These are phyloP conservation scores for Saccharomycopsis fibuligera DNA, from an alignment of 805 yeast species.

Conservation along the genomic window DNA sequence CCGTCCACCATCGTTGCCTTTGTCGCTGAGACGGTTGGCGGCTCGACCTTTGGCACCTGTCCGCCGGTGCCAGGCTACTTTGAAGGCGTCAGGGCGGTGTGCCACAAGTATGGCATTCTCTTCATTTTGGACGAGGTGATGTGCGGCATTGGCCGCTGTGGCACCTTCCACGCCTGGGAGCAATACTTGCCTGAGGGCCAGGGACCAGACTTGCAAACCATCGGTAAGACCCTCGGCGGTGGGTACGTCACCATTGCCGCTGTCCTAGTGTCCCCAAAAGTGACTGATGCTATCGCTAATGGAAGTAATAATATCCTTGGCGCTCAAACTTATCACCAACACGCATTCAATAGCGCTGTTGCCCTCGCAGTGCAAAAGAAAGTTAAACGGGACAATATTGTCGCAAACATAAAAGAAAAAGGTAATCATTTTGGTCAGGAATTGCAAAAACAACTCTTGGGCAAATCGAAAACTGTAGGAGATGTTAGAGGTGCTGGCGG, in stretches of 20 bases:
- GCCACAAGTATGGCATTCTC: slow-evolving; percentile 46
- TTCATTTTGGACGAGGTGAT: slow-evolving; percentile 50
- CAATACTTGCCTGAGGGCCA: slow-evolving; percentile 33
- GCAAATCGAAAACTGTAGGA: slow-evolving; percentile 38
- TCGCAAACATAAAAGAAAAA: slow-evolving; percentile 37
- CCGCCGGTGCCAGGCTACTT: slow-evolving; percentile 42
- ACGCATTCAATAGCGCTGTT: slow-evolving; percentile 41
- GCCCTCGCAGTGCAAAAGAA: slow-evolving; percentile 42
- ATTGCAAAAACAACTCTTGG: slow-evolving; percentile 30
- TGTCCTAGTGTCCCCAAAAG: slow-evolving; percentile 35
- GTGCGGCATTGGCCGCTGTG: slow-evolving; percentile 53
- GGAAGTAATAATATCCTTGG: slow-evolving; percentile 39
- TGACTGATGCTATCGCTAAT: slow-evolving; percentile 31
- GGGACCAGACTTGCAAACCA: slow-evolving; percentile 42
- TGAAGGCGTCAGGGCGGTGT: slow-evolving; percentile 39
- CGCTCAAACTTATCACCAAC: slow-evolving; percentile 48
- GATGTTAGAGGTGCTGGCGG: slow-evolving; percentile 61
- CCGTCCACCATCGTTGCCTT: slow-evolving; percentile 40
- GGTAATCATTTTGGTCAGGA: slow-evolving; percentile 38
- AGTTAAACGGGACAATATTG: slow-evolving; percentile 29
- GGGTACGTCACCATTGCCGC: slow-evolving; percentile 47
- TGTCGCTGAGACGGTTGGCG: slow-evolving; percentile 41
- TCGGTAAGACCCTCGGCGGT: slow-evolving; percentile 44
- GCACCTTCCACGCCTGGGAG: slow-evolving; percentile 43
- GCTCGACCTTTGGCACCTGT: slow-evolving; percentile 40